Percentiles rank a stretch among this genome's conserved stretches.
These are phyloP conservation scores for Alternaria brassicicola DNA, from an alignment of 2,329 filamentous ascomycete species.

Conservation along the genomic window DNA sequence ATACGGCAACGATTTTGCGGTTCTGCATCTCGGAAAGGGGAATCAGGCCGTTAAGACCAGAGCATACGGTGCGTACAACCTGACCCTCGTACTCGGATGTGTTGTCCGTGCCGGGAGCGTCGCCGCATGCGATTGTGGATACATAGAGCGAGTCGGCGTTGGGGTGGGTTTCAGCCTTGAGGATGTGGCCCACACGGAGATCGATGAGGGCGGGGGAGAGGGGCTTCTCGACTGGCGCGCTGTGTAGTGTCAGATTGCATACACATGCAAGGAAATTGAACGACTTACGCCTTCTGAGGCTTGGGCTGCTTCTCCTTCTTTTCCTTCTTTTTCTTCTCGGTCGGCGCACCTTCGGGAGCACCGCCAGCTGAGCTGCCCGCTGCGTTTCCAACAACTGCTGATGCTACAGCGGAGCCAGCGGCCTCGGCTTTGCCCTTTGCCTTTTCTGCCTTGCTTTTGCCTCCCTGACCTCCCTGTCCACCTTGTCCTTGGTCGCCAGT, in stretches of 20 bases:
- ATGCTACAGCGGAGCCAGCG: slow-evolving; percentile 58
- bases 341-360: slow-evolving; percentile 51
- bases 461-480: slow-evolving; percentile 42
- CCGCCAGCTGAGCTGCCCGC: slow-evolving; percentile 26
- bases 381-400: slow-evolving; percentile 53
- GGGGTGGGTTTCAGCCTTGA: slow-evolving; percentile 93
- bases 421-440: slow-evolving; percentile 61
- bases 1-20: slow-evolving; percentile 92
- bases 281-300: slow-evolving; percentile 58
- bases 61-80: slow-evolving; percentile 93
- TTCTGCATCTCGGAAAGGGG: slow-evolving; percentile 96
- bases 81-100: slow-evolving; percentile 91
- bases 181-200: slow-evolving; percentile 93
- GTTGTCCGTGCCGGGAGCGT: slow-evolving; percentile 83
- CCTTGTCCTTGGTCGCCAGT: slow-evolving; percentile 41
- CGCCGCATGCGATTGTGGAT: slow-evolving; percentile 92
- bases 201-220: slow-evolving; percentile 88
- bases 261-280: neutral
- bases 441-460: slow-evolving; percentile 54
- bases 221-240: slow-evolving; percentile 69
- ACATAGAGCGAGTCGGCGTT: slow-evolving; percentile 97
- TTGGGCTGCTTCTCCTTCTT: slow-evolving; percentile 90
- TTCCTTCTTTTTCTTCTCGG: slow-evolving; percentile 71
- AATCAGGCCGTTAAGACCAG: slow-evolving; percentile 89
- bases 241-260: slow-evolving; percentile 24